Base-by-base conservation (phyloP, 768 basidiomycete species). In the Cytidiella melzeri region DNA sequence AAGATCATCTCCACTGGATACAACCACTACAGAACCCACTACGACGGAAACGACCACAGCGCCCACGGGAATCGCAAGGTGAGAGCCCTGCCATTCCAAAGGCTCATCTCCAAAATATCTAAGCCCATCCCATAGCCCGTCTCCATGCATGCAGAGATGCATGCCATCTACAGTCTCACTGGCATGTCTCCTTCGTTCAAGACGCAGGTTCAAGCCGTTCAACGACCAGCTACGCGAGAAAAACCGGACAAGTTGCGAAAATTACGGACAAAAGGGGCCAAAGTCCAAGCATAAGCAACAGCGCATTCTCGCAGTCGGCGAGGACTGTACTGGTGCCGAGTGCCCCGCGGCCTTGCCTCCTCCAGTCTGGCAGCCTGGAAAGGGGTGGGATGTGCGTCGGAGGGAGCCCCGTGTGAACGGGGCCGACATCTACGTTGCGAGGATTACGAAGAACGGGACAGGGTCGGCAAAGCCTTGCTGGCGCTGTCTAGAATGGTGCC, bases 61-160 rank as follows among this genome's bases (percentile, higher is more conserved):
- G 66, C 63, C 45, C 67, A 67, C 43, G 69, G 69, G 3, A 67
- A 66, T 55, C 67, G 70, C 44, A 75, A 70, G 67, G 62, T 61
- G 40, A 20, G 56, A 10, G 21, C 3, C 4, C 7, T 15, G 30
- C 7, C 15, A 7, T 34, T 34, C 30, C 30, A 15, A 34, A 34
- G 30, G 7, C n/a, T n/a, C n/a, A n/a, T n/a, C n/a, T n/a, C n/a
- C n/a, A n/a, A n/a, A n/a, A n/a, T n/a, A n/a, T n/a, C n/a, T n/a
- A n/a, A n/a, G n/a, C n/a, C 28, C 38, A 42, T 40, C 36, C 18
- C 34, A 13, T 43, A 64, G 62, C 67, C 67, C 23, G 64, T 70
- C n/a, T 71, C 69, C n/a, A 73, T 80, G 76, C 77, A 81, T 55
- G 77, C 79, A 2, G 76, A 79, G 64, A 80, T 80, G 80, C 73